Evolutionary conservation across 1,139 yeast genomes (phyloP), one percentile per base, ranked within the genome.

Genomic region (Taphrina deformans): DNA sequence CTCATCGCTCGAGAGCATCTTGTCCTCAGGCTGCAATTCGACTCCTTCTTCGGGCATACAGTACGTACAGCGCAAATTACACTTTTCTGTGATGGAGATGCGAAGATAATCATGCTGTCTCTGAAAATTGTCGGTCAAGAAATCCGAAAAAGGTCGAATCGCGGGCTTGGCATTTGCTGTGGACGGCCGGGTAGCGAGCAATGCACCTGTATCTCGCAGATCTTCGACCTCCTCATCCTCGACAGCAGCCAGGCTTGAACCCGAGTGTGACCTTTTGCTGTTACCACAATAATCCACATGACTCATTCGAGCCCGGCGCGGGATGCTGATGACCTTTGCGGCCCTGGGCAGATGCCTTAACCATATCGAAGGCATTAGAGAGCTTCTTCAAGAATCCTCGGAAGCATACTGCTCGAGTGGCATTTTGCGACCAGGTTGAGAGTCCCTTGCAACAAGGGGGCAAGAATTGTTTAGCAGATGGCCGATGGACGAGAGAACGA

Each of bases 1-100:
- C 70, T 82, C 85, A 48, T 74, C 76, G 0, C 79, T 75, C 2
- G 79, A 74, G 51, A 82, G 71, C 14, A 81, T 72, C 24, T 77
- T 70, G 2, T 75, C 76, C 3, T 73, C 70, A 5, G 83, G 82
- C 21, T 81, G 77, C 21, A 82, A 71, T 23, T 76, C 79, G 0
- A 82, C 78, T 9, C 85, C 85, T 62, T 82, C 82, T 64, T 80
- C 83, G 0, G 85, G 85, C 85, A 82, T 82, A 69, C 85, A 82
- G 67, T 82, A 82, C n/a, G 77, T 72, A 69, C 85, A 82, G 16
- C 85, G 71, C 21, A 82, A 71, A 67, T 82, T 82, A 66, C 85
- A 82, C 24, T 83, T 69, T 69, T 82, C 85, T 0, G 84, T 80
- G 46, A 82, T 76, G 27, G 82, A 79, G 23, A 82, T 82, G 48